Evolutionary conservation across 2,329 filamentous ascomycete genomes (phyloP).

Genomic region (Cadophora sp.): DNA sequence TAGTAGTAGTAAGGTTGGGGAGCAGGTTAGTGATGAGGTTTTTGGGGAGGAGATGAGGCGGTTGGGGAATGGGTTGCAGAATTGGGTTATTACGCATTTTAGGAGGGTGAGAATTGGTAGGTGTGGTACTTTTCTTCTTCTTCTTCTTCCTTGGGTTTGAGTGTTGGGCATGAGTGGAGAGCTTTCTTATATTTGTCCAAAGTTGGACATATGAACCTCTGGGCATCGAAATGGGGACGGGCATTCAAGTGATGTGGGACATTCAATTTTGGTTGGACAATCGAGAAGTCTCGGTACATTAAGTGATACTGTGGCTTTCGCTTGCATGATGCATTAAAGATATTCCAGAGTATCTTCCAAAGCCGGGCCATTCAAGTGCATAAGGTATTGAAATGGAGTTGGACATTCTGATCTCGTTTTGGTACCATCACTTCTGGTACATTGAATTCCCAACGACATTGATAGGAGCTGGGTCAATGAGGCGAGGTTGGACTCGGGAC

Average conservation of each 20-base stretch:
- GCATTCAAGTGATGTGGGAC: neutral
- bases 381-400: neutral
- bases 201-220: neutral
- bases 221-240: neutral
- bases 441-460: neutral
- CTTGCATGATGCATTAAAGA: neutral
- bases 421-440: neutral
- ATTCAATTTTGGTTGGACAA: neutral
- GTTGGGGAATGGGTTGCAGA: conserved; percentile 72
- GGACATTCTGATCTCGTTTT: neutral
- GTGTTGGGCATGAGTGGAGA: neutral
- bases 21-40: conserved; percentile 69
- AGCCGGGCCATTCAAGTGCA: neutral
- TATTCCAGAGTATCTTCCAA: neutral
- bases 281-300: conserved; percentile 1
- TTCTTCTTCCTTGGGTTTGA: neutral
- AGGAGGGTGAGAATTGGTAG: conserved; percentile 62
- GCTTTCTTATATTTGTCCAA: neutral
- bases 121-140: conserved; percentile 21
- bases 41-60: conserved; percentile 67
- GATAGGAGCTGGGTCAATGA: neutral
- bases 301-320: neutral
- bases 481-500: neutral
- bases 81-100: conserved; percentile 77
- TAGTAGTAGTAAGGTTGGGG: conserved; percentile 66